A percentile compares a stretch with the other conserved stretches of the same genome.
phyloP scores from a whole-genome alignment of 2,329 filamentous ascomycete genomes.

The Tolypocladium endophyticum region DNA sequence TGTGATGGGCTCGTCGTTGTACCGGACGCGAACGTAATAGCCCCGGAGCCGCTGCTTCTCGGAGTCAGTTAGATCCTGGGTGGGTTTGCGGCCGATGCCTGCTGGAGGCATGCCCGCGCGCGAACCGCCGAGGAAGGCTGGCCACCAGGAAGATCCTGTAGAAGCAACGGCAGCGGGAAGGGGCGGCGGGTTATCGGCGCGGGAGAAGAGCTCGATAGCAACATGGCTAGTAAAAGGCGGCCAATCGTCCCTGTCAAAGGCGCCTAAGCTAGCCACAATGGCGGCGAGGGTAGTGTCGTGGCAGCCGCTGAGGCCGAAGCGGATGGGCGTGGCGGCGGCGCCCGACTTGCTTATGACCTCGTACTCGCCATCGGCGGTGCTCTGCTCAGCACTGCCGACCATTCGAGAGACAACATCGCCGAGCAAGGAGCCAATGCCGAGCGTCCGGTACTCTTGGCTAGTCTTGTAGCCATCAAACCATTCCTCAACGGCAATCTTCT shows the following conservation, averaged over 20 bases:
- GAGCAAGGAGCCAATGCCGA: conserved; percentile 77
- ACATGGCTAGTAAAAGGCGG: conserved; percentile 90
- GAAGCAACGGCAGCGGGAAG: background rate
- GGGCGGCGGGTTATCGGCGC: background rate
- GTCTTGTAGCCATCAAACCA: conserved; percentile 87
- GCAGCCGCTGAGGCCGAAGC: conserved; percentile 73
- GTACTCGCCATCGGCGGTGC: conserved; percentile 41
- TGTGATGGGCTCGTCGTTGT: conserved; percentile 75
- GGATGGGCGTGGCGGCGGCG: conserved; percentile 35
- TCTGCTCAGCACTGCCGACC: conserved; percentile 52
- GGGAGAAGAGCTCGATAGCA: conserved; percentile 78
- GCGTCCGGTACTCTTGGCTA: conserved; percentile 72
- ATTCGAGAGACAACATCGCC: conserved; percentile 74
- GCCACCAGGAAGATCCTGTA: conserved; percentile 11
- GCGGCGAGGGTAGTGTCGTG: conserved; percentile 90
- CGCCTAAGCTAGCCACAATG: conserved; percentile 66
- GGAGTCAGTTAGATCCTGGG: conserved; percentile 39
- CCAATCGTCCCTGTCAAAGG: conserved; percentile 65
- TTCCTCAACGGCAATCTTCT: conserved; percentile 75
- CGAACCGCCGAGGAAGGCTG: conserved; percentile 14
- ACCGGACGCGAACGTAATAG: conserved; percentile 83
- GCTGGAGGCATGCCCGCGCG: conserved; percentile 19
- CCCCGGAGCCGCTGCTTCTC: conserved; percentile 55
- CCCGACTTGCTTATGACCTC: conserved; percentile 26
- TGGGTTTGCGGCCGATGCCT: conserved; percentile 51